Conservation (phyloP, 345 rosid species). For the Erysimum cheiranthoides region DNA sequence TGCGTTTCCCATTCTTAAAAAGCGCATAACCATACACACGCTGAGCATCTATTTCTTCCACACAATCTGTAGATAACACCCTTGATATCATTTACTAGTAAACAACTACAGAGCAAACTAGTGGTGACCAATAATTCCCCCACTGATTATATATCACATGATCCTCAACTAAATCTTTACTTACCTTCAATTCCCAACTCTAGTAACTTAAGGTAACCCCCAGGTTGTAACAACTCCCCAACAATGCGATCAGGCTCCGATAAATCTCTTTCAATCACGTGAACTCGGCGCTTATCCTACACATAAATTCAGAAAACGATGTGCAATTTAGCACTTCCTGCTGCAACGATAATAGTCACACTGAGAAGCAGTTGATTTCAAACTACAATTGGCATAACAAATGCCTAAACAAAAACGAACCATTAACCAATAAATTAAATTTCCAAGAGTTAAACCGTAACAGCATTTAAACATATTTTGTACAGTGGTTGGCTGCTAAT, state of each 20-base stretch:
- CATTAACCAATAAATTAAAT: background rate
- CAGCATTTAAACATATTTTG: background rate
- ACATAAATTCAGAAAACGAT: background rate
- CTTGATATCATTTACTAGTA: constrained; percentile 1
- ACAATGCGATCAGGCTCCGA: constrained; percentile 76
- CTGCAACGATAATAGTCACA: background rate
- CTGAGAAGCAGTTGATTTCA: background rate
- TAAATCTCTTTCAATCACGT: constrained; percentile 73
- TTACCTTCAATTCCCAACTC: constrained; percentile 78
- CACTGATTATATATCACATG: background rate
- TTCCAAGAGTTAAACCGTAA: background rate
- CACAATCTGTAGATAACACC: constrained; percentile 53
- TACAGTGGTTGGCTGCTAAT: background rate
- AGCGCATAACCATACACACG: constrained; percentile 60
- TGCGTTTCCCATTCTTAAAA: constrained; percentile 54
- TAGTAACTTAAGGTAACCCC: constrained; percentile 73
- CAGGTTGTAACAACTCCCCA: constrained; percentile 80
- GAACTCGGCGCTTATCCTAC: constrained; percentile 78
- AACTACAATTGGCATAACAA: background rate
- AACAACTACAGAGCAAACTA: background rate
- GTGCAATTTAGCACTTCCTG: background rate
- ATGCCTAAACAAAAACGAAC: background rate
- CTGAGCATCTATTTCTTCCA: constrained; percentile 62
- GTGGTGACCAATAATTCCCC: background rate
- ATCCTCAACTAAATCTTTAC: background rate